Evolutionary conservation across 2,329 filamentous ascomycete species (phyloP).

Genomic region (Cordyceps militaris): DNA sequence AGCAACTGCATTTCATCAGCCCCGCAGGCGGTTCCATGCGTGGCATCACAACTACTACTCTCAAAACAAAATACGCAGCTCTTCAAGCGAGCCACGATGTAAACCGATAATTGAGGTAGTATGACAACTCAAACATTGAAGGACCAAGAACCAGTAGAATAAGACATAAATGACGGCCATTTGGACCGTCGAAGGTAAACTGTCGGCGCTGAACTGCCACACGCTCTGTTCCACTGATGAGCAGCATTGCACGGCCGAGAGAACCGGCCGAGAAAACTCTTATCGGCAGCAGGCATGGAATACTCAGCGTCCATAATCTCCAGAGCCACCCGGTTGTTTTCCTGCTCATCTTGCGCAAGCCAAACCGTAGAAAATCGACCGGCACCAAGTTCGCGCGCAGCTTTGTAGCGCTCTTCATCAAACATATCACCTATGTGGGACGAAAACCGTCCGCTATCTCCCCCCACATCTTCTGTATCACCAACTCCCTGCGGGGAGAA

Average conservation of each 20-base stretch:
- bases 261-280: too few relatives aligned
- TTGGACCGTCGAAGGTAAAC: constrained; percentile 20
- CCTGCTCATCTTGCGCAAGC: constrained; percentile 29
- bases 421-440: constrained; percentile 33
- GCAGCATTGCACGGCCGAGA: neutral
- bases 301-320: constrained; percentile 19
- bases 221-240: neutral
- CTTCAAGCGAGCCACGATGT: constrained; percentile 14
- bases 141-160: constrained; percentile 22
- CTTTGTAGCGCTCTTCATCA: constrained; percentile 30
- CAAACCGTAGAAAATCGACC: constrained; percentile 38
- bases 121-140: constrained; percentile 14
- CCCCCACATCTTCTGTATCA: constrained; percentile 14
- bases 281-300: constrained; percentile 10
- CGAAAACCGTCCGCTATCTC: constrained; percentile 34
- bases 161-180: constrained; percentile 21
- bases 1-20: neutral
- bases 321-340: constrained; percentile 18
- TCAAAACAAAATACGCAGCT: constrained; percentile 13
- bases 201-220: constrained; percentile 9
- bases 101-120: constrained; percentile 13
- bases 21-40: too few relatives aligned
- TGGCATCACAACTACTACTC: too few relatives aligned
- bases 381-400: constrained; percentile 35
- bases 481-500: neutral